These are phyloP conservation scores for Plasmodium vivax DNA, from an alignment of 169 alveolate genomes.

Conservation along the genomic window DNA sequence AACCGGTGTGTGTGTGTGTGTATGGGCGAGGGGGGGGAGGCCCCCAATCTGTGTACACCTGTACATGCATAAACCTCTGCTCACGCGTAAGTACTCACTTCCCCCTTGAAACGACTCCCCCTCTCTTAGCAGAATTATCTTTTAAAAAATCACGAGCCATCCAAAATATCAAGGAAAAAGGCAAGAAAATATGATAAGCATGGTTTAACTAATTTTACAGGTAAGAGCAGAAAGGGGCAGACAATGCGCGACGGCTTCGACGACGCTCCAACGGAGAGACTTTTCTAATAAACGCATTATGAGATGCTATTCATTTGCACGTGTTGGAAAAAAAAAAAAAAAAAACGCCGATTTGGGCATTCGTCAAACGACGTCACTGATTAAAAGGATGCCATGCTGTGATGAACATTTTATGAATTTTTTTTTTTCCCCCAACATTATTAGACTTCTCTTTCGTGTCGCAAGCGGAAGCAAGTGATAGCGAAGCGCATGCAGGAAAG, in stretches of 20 bases:
- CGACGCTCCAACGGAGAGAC: background rate
- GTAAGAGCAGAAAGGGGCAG: conserved; percentile 6
- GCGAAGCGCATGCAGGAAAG: background rate
- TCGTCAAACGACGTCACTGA: background rate
- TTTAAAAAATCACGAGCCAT: background rate
- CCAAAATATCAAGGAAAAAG: conserved; percentile 25
- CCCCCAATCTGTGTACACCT: background rate
- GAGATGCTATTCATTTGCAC: background rate
- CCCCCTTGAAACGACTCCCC: background rate
- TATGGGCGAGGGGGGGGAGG: background rate
- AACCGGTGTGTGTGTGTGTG: background rate
- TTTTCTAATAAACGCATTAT: background rate
- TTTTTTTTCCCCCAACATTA: background rate
- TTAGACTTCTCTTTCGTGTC: conserved; percentile 47
- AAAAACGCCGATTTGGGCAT: background rate
- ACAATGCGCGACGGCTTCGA: background rate
- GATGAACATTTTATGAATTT: background rate
- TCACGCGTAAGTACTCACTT: background rate
- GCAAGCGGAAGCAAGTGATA: conserved; percentile 4
- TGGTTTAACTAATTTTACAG: conserved; percentile 12
- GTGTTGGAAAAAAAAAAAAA: background rate
- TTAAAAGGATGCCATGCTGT: background rate
- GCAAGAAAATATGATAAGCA: conserved; percentile 12
- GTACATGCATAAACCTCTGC: background rate
- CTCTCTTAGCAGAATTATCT: conserved; percentile 19